Base-by-base conservation (phyloP, 768 basidiomycete species). In the Strobilomyces dryophilus region DNA sequence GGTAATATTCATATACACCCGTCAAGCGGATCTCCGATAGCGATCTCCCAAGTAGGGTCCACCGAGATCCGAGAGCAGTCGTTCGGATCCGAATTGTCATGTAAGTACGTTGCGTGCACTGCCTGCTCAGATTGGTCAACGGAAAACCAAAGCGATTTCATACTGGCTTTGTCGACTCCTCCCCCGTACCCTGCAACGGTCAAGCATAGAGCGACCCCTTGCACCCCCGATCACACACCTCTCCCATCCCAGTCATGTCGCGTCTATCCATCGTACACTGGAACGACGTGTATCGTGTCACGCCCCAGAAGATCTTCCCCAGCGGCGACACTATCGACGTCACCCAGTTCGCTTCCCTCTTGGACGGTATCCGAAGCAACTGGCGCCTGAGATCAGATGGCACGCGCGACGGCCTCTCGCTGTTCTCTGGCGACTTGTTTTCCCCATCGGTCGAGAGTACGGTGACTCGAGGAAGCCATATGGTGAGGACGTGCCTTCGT, bases 391-490 rank as follows among this genome's bases (percentile, higher is more conserved):
- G 73, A 52, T 40, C 66, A 36, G 79, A 82, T 56, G 79, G 79
- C 6, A 70, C 73, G 45, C 75, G 74, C 57, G 87, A 92, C 61
- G 92, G 92, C 0, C 73, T 97, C 8, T 75, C 86, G 0, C 70
- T 97, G 5, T 97, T 95, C 69, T 93, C 90, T 34, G 93, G 93
- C 8, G 93, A 95, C 67, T 74, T 92, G 11, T 95, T 95, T 67
- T 85, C 87, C 21, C 93, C 92, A 0, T 90, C 87, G 1, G 78
- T 90, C 1, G 93, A 95, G 71, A 89, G 86, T 57, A 85, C 88
- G 5, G 85, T 95, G 34, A 93, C 92, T 6, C 76, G 92, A 66
- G 92, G 92, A 44, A 89, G 86, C 61, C 92, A 93, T 80, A 91
- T 93, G 91, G 92, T 90, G 59, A 50, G 75, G 75, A 60, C 18